Evolutionary conservation across 208 protist genomes (phyloP).

Genomic region (Wallacemonas sp.): DNA sequence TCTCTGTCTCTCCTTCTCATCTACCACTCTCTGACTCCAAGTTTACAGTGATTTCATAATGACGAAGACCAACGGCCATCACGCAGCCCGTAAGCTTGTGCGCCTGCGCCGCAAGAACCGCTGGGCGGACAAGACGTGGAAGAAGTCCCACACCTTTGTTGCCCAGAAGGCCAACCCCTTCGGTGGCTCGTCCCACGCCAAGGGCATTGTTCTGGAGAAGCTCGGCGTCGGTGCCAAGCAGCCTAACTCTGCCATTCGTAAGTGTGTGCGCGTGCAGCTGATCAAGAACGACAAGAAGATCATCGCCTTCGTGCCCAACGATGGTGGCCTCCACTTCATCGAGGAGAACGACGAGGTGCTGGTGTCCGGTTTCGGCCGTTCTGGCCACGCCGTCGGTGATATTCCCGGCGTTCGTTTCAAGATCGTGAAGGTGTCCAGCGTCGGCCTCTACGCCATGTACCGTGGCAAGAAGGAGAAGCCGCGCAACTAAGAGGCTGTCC

Average conservation of each 20-base stretch:
- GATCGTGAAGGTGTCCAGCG: slow-evolving; percentile 99
- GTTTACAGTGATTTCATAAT: slow-evolving; percentile 36
- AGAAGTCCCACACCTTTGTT: slow-evolving; percentile 96
- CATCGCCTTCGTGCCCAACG: slow-evolving; percentile 99
- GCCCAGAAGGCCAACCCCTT: slow-evolving; percentile 98
- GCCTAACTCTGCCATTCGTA: slow-evolving; percentile 99
- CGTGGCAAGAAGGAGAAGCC: slow-evolving; percentile 99
- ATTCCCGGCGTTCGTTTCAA: slow-evolving; percentile 99
- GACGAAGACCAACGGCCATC: slow-evolving; percentile 97
- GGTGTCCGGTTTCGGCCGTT: slow-evolving; percentile 99
- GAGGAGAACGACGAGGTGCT: slow-evolving; percentile 99
- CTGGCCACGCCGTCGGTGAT: slow-evolving; percentile 99
- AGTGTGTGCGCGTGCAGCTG: slow-evolving; percentile 99
- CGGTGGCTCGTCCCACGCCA: slow-evolving; percentile 98
- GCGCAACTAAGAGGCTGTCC: slow-evolving; percentile 81
- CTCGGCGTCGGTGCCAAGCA: slow-evolving; percentile 99
- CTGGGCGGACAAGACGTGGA: slow-evolving; percentile 99
- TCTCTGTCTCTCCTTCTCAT: slow-evolving; percentile 8
- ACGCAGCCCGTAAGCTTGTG: slow-evolving; percentile 97
- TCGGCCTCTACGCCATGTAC: slow-evolving; percentile 98
- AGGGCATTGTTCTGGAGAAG: slow-evolving; percentile 99
- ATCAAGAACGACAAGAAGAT: slow-evolving; percentile 99
- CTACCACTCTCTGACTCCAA: background rate
- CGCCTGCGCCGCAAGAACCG: slow-evolving; percentile 91
- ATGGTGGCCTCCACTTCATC: slow-evolving; percentile 99